phyloP scores from a whole-genome alignment of 345 rosid species.

The Isatis tinctoria region DNA sequence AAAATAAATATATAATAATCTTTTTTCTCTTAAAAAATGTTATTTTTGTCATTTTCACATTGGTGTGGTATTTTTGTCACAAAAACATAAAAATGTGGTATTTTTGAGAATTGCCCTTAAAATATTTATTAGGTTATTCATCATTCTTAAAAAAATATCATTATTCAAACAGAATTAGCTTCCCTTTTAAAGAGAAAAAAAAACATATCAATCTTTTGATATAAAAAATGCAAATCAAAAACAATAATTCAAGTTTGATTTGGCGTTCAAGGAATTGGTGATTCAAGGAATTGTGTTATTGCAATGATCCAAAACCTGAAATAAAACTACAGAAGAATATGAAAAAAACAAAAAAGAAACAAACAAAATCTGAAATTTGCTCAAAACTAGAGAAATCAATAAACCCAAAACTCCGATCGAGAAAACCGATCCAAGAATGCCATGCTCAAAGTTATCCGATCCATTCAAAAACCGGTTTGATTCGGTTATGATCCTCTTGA shows the following conservation, averaged over 20 bases:
- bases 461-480: neutral
- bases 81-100: too few relatives aligned
- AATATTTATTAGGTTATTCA: neutral
- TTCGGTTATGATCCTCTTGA: neutral
- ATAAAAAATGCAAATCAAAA: too few relatives aligned
- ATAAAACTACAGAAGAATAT: neutral
- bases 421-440: neutral
- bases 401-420: neutral
- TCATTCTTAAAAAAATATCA: too few relatives aligned
- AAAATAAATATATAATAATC: too few relatives aligned
- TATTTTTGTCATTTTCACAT: too few relatives aligned
- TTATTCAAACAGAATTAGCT: too few relatives aligned
- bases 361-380: slow-evolving; percentile 17
- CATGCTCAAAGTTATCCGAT: neutral
- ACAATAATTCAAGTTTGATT: too few relatives aligned
- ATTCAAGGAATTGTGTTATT: neutral
- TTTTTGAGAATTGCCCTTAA: too few relatives aligned
- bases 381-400: slow-evolving; percentile 14
- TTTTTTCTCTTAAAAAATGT: too few relatives aligned
- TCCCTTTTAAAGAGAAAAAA: too few relatives aligned
- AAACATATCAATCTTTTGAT: too few relatives aligned
- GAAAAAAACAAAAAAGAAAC: neutral
- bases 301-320: neutral
- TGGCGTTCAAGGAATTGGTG: neutral
- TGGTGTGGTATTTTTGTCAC: too few relatives aligned